Base-by-base conservation (phyloP, 768 basidiomycete genomes). In the Leccinellum rugosiceps region DNA sequence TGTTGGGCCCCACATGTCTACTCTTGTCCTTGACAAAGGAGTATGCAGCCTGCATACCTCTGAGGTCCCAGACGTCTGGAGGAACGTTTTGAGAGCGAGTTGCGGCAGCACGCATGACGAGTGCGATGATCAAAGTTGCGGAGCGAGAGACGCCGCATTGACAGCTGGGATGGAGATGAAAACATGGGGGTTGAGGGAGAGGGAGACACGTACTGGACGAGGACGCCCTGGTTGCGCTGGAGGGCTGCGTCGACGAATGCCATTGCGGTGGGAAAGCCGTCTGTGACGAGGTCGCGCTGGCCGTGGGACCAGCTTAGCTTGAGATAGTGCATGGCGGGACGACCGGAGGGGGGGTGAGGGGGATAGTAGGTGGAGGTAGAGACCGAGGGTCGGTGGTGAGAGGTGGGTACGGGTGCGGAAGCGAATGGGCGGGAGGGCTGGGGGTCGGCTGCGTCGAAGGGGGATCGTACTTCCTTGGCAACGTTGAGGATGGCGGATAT, bases 61-160 rank as follows among this genome's bases (percentile, higher is more conserved):
- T 85, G 59, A 93, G 77, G 9, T 83, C 81, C 85, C 86, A 88
- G 6, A 92, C 83, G 60, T 90, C 84, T 41, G 87, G 79, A 14
- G 88, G 85, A 23, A 90, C 89, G 43, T 76, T 77, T 14, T 87
- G 76, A 13, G 83, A 83, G 59, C 78, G 80, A 46, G 83, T 78
- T 48, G 87, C 85, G 28, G 93, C 91, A n/a, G 92, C 90, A 52
- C 92, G 85, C 93, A 96, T 96, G 61, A 94, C 91, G 56, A 94
- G 81, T 35, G 93, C 94, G 59, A 96, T 95, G 50, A 89, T 83
- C 69, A 95, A 75, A 2, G 94, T 95, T 17, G 94, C 94, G 9
- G 90, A 93, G 61, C 94, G 83, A 21, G 93, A 94, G 32, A 96
- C 88, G 63, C 94, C 94, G 72, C 93, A 94, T 75, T 96, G 94